A percentile compares a stretch with the other conserved stretches of the same genome.
Conservation (phyloP, 768 basidiomycete genomes). For the Suillus spraguei region DNA sequence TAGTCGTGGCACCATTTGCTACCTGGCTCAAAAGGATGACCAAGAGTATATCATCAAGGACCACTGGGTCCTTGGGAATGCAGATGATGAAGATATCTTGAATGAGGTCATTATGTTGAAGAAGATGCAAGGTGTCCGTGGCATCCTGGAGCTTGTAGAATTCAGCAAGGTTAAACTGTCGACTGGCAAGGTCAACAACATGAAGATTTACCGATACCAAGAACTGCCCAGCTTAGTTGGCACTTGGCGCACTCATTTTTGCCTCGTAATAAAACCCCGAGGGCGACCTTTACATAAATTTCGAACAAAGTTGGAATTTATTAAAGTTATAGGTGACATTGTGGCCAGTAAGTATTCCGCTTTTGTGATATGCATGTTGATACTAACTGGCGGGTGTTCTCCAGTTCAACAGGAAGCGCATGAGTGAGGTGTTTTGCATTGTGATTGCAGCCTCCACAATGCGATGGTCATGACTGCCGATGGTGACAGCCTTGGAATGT, state of each 20-base stretch:
- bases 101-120: constrained; percentile 12
- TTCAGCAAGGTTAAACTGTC: not conserved
- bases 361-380: not conserved
- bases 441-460: not conserved
- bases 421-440: not conserved
- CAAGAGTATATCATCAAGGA: constrained; percentile 10
- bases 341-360: not conserved
- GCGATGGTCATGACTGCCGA: not conserved
- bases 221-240: not conserved
- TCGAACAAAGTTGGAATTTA: not conserved
- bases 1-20: not conserved
- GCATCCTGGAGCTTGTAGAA: constrained; percentile 6
- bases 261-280: not conserved
- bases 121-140: constrained; percentile 7
- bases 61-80: constrained; percentile 7
- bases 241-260: not conserved
- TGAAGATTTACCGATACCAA: not conserved
- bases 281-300: not conserved
- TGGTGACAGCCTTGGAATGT: not conserved
- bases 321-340: not conserved
- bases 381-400: not conserved
- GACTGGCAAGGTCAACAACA: not conserved
- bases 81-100: not conserved
- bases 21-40: not conserved
- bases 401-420: not conserved